These are phyloP conservation scores for Diplodia intermedia DNA, from an alignment of 2,329 filamentous ascomycete genomes.

Conservation along the genomic window DNA sequence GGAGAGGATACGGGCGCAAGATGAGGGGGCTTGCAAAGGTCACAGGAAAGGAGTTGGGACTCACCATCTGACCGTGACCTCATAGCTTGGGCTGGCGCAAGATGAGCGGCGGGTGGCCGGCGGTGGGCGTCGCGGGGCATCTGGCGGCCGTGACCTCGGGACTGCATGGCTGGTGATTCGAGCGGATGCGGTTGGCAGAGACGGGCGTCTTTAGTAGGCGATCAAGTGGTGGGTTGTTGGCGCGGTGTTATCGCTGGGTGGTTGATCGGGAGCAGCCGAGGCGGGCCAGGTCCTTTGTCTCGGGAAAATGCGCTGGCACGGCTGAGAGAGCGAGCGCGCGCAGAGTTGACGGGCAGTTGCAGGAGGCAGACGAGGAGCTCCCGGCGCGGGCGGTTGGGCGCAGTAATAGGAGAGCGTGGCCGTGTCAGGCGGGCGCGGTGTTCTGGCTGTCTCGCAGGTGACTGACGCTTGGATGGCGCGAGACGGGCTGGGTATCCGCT, in stretches of 20 bases:
- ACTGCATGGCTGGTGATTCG: constrained; percentile 10
- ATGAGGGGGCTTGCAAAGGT: constrained; percentile 4
- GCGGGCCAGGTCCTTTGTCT: constrained; percentile 24
- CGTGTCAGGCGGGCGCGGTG: constrained; percentile 25
- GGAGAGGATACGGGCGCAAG: not conserved
- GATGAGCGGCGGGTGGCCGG: constrained; percentile 19
- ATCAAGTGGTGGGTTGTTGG: not conserved
- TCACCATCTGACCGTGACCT: constrained; percentile 33
- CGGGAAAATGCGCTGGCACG: constrained; percentile 19
- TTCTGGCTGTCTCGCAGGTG: constrained; percentile 25
- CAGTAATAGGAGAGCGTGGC: constrained; percentile 31
- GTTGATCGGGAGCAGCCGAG: constrained; percentile 24
- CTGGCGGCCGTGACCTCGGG: constrained; percentile 23
- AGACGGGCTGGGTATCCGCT: not conserved
- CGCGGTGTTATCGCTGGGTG: constrained; percentile 1
- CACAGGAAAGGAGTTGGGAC: constrained; percentile 21
- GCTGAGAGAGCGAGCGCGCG: constrained; percentile 5
- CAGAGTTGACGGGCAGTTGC: constrained; percentile 2
- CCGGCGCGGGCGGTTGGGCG: not conserved
- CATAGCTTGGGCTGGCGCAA: constrained; percentile 27
- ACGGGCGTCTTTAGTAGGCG: not conserved
- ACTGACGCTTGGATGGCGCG: constrained; percentile 8
- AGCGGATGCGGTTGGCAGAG: constrained; percentile 13
- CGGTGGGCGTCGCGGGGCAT: constrained; percentile 22
- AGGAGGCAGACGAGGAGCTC: not conserved